Evolutionary conservation across 2,329 filamentous ascomycete genomes (phyloP), one percentile per base, ranked within the genome.

Genomic region (Blumeria hordei): DNA sequence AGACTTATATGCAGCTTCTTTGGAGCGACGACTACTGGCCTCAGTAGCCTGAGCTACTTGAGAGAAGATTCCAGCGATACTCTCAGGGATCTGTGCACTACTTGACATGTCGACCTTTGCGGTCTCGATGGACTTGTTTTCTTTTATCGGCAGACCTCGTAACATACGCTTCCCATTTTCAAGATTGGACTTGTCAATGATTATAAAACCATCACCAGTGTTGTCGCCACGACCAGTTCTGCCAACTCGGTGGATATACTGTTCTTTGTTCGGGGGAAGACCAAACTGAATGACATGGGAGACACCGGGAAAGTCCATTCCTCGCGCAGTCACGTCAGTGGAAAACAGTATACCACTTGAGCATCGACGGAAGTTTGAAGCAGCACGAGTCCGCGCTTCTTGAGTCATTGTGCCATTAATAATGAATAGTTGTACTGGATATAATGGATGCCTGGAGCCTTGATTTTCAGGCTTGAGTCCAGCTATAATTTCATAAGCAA

Each of bases 361-460:
- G 11, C 76, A 69, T 14, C 62, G 63, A 53, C 85, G 81, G 78
- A 98, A 98, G 41, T 62, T 64, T 0, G 90, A 78, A 0, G 92
- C 79, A 33, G 78, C 78, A 54, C 68, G 69, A 1, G 85, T 90
- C 53, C 92, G 81, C 63, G 74, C 68, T 0, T 35, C 54, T 66
- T 98, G 92, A 1, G 70, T 72, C 50, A 96, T 76, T 63, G 81
- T 81, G 21, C 86, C 82, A 67, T 96, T 88, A 58, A 98, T 94
- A n/a, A 58, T 47, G 12, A 58, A 62, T 16, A 65, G 56, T 6
- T 62, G 58, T 8, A 62, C 60, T 18, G 64, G 64, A 14, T 58
- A 57, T 12, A 66, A 57, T 1, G 62, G 61, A 34, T 64, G 62
- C 37, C 58, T 57, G 18, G 56, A 58, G 44, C 60, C 64, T 28